Percentiles rank a stretch among this genome's conserved stretches.
phyloP scores from a whole-genome alignment of 306 rosid genomes.

The Corylus avellana region DNA sequence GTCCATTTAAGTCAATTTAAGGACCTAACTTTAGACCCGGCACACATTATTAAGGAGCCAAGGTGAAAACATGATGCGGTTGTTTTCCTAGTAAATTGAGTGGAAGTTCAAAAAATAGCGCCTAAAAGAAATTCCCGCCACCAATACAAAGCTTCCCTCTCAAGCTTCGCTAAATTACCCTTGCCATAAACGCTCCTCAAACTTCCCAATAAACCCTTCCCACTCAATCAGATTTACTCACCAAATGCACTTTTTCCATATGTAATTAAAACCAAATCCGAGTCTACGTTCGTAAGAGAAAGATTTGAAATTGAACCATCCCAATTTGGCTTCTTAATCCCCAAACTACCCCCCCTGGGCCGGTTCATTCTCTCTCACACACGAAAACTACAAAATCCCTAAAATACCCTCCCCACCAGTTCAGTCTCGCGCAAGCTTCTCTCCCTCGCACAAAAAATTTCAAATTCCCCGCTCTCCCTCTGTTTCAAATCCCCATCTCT shows the following conservation, averaged over 20 bases:
- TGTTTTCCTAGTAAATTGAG: background rate
- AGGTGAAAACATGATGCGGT: background rate
- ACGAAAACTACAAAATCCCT: slow-evolving; percentile 10
- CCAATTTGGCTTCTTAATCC: background rate
- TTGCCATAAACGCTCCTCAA: no score
- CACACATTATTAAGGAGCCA: no score
- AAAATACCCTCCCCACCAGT: slow-evolving; percentile 4
- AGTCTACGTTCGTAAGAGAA: no score
- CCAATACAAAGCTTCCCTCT: slow-evolving; percentile 28
- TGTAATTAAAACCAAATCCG: no score
- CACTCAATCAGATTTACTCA: no score
- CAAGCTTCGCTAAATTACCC: slow-evolving; percentile 14
- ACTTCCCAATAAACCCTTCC: no score
- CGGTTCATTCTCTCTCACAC: no score
- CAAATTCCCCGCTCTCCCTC: slow-evolving; percentile 46
- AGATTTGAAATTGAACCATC: background rate
- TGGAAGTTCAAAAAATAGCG: slow-evolving; percentile 3
- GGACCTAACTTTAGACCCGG: no score
- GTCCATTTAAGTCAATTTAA: no score
- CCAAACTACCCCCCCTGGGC: no score
- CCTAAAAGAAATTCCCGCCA: slow-evolving; percentile 21
- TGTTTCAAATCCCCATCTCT: slow-evolving; percentile 1
- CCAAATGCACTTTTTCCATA: no score
- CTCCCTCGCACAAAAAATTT: slow-evolving; percentile 21
- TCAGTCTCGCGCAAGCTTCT: slow-evolving; percentile 53